These are phyloP conservation scores for Cylindrotheca fusiformis DNA, from an alignment of 108 stramenopile species.

Conservation along the genomic window DNA sequence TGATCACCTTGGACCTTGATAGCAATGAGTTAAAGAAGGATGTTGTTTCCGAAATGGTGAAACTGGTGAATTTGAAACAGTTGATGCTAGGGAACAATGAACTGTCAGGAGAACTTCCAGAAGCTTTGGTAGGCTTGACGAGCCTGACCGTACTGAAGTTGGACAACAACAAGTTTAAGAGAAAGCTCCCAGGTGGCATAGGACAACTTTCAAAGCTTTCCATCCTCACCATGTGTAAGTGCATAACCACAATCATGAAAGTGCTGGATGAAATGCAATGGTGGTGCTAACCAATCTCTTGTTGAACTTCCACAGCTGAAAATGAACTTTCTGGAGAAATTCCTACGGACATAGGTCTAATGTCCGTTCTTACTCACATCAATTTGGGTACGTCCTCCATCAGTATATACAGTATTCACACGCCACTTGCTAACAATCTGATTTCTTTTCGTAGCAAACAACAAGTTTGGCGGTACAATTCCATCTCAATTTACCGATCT, in stretches of 20 bases:
- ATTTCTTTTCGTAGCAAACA: too few relatives aligned
- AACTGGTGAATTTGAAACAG: not conserved
- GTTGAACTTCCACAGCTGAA: not conserved
- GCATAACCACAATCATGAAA: too few relatives aligned
- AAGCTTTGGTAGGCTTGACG: not conserved
- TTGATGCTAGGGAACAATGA: not conserved
- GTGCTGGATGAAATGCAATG: too few relatives aligned
- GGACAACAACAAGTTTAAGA: not conserved
- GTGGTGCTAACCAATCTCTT: too few relatives aligned
- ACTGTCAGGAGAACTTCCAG: not conserved
- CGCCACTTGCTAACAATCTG: too few relatives aligned
- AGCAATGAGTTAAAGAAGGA: not conserved
- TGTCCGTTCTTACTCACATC: not conserved
- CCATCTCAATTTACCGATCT: not conserved
- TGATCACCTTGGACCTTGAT: not conserved
- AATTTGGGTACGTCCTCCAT: not conserved
- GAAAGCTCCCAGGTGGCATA: not conserved
- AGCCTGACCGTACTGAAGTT: not conserved
- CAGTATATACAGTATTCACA: too few relatives aligned
- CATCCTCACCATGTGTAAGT: not conserved
- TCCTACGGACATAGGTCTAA: not conserved
- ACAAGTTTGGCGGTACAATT: too few relatives aligned
- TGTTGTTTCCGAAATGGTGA: not conserved
- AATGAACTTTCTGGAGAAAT: not conserved
- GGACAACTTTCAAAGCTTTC: not conserved